Percentiles rank a stretch among this genome's conserved stretches.
Evolutionary conservation across 2,329 filamentous ascomycete genomes (phyloP).

Genomic region (Endocalyx cinctus): DNA sequence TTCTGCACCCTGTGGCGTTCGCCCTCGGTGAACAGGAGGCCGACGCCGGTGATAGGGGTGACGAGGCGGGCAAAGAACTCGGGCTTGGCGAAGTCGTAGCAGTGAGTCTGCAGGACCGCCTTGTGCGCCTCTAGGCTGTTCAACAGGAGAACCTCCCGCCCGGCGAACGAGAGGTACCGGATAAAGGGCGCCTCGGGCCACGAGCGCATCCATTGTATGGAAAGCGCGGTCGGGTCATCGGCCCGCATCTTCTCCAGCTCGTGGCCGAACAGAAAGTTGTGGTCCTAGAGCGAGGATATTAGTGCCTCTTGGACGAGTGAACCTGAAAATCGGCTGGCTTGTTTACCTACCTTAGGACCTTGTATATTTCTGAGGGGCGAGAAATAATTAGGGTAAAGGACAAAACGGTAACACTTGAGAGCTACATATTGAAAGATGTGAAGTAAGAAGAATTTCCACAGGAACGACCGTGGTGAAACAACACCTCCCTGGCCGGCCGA

Average conservation of each 20-base stretch:
- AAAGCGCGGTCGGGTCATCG: constrained; percentile 20
- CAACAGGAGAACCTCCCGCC: constrained; percentile 32
- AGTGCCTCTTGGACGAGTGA: too few relatives aligned
- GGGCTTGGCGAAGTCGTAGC: constrained; percentile 34
- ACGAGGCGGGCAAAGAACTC: constrained; percentile 27
- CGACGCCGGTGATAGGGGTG: constrained; percentile 30
- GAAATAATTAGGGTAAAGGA: too few relatives aligned
- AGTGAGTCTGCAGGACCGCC: constrained; percentile 34
- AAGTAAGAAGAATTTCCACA: too few relatives aligned
- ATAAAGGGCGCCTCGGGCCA: constrained; percentile 33
- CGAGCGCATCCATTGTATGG: constrained; percentile 26
- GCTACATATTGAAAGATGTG: too few relatives aligned
- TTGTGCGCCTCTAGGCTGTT: constrained; percentile 32
- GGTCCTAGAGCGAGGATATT: too few relatives aligned
- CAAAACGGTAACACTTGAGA: too few relatives aligned
- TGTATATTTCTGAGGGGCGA: too few relatives aligned
- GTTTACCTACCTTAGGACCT: too few relatives aligned
- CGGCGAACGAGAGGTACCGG: constrained; percentile 30
- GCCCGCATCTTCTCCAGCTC: constrained; percentile 27
- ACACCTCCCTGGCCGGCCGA: too few relatives aligned
- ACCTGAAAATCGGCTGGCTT: too few relatives aligned
- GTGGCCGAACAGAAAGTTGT: constrained; percentile 37
- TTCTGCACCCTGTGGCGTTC: constrained; percentile 30
- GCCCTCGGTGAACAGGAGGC: constrained; percentile 33
- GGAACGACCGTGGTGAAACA: too few relatives aligned